Percentiles rank a stretch among this genome's conserved stretches.
phyloP scores from a whole-genome alignment of 2,329 filamentous ascomycete species.

The Colletotrichum chlorophyti region DNA sequence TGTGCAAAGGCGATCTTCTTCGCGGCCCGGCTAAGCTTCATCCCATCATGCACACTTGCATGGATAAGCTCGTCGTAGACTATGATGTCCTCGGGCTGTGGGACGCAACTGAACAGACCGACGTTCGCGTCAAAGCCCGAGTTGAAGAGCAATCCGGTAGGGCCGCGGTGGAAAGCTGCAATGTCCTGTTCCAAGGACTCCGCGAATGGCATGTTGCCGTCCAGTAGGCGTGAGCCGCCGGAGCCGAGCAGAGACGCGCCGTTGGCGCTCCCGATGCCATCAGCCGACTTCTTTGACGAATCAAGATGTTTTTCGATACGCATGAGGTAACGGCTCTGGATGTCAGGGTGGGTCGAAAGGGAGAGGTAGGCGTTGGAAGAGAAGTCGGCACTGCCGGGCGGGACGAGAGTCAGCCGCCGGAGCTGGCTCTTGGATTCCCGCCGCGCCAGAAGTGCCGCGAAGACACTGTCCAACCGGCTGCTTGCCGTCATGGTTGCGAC shows the following conservation, averaged over 20 bases:
- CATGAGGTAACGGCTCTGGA: constrained; percentile 70
- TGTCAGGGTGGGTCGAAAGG: constrained; percentile 58
- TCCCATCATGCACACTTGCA: constrained; percentile 80
- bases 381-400: constrained; percentile 75
- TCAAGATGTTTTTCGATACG: constrained; percentile 33
- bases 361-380: constrained; percentile 84
- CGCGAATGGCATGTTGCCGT: constrained; percentile 55
- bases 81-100: constrained; percentile 66
- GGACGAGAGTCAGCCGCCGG: constrained; percentile 61
- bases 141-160: constrained; percentile 57
- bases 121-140: constrained; percentile 73
- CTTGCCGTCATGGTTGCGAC: constrained; percentile 13
- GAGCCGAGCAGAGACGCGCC: constrained; percentile 54
- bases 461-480: constrained; percentile 21
- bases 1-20: constrained; percentile 61
- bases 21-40: constrained; percentile 67
- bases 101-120: constrained; percentile 66
- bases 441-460: constrained; percentile 19
- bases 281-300: background rate
- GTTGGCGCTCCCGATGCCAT: constrained; percentile 35
- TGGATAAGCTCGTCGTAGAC: constrained; percentile 80
- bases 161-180: constrained; percentile 53
- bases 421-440: constrained; percentile 42
- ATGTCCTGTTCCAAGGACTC: constrained; percentile 54
- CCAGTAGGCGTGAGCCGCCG: constrained; percentile 59